These are phyloP conservation scores for Tuber indicum DNA, from an alignment of 495 filamentous ascomycete genomes.

Conservation along the genomic window DNA sequence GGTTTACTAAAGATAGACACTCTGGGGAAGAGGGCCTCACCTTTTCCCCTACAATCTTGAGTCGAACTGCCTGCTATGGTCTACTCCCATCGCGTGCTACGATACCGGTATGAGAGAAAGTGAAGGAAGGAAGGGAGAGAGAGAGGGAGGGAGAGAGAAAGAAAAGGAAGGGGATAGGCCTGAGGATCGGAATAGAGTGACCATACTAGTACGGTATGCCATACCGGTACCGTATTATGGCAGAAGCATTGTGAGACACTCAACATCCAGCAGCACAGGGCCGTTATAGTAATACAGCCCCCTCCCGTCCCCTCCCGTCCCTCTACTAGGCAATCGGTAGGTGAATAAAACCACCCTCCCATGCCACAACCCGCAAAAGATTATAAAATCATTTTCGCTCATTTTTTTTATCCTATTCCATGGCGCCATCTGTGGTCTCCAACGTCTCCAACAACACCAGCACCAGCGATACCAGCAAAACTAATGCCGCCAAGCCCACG, in stretches of 20 bases:
- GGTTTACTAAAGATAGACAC: not conserved
- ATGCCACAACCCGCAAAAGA: not conserved
- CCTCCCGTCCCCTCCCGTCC: not conserved
- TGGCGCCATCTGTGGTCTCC: conserved; percentile 32
- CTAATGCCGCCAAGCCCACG: conserved; percentile 5
- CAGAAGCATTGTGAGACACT: not conserved
- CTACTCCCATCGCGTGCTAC: not conserved
- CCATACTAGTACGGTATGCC: not conserved
- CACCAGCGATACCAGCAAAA: not conserved
- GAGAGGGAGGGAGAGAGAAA: not conserved
- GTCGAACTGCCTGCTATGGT: not conserved
- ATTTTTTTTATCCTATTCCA: conserved; percentile 25
- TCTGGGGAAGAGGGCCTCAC: not conserved
- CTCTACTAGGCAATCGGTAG: not conserved
- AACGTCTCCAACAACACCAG: not conserved
- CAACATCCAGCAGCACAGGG: not conserved
- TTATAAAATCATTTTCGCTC: not conserved
- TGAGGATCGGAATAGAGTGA: not conserved
- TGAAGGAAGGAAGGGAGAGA: not conserved
- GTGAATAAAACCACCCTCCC: conserved; percentile 21
- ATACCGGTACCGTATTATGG: not conserved
- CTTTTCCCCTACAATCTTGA: not conserved
- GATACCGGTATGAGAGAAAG: not conserved
- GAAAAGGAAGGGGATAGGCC: not conserved
- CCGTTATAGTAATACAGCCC: not conserved